phyloP scores from a whole-genome alignment of 352 stramenopile genomes.

The Pythium sp. region DNA sequence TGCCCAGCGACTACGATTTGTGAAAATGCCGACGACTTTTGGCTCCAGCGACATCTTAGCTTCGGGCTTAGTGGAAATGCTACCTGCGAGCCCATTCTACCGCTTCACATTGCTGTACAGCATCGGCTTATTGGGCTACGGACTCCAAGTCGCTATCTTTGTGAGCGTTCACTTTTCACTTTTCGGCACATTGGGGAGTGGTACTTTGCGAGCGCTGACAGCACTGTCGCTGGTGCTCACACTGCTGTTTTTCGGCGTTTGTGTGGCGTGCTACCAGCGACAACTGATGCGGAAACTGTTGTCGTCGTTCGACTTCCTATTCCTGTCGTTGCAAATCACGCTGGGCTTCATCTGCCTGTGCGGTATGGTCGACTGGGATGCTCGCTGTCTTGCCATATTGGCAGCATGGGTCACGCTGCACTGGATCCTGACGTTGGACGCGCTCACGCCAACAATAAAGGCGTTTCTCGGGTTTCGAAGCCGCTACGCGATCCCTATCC shows the following conservation, averaged over 20 bases:
- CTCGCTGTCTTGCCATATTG: background rate
- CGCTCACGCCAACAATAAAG: conserved; percentile 18
- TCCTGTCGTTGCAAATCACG: conserved; percentile 25
- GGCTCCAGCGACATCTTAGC: background rate
- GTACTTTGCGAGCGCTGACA: background rate
- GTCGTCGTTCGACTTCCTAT: conserved; percentile 29
- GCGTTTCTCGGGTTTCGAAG: conserved; percentile 10
- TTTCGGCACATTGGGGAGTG: background rate
- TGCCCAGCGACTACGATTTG: background rate
- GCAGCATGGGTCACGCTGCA: conserved; percentile 23
- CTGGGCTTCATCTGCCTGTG: conserved; percentile 15
- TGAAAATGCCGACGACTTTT: background rate
- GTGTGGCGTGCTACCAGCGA: background rate
- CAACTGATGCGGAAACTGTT: background rate
- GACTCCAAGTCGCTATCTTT: background rate
- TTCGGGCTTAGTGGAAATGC: background rate
- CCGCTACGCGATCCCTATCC: background rate
- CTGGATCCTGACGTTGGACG: conserved; percentile 22
- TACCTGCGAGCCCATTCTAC: background rate
- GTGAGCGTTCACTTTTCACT: background rate
- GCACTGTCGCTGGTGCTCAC: background rate
- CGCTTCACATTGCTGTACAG: background rate
- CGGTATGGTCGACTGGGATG: conserved; percentile 21
- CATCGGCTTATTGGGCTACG: background rate
- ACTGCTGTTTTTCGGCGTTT: background rate